Conservation (phyloP, 345 rosid species). For the Rhizophora mangle region DNA sequence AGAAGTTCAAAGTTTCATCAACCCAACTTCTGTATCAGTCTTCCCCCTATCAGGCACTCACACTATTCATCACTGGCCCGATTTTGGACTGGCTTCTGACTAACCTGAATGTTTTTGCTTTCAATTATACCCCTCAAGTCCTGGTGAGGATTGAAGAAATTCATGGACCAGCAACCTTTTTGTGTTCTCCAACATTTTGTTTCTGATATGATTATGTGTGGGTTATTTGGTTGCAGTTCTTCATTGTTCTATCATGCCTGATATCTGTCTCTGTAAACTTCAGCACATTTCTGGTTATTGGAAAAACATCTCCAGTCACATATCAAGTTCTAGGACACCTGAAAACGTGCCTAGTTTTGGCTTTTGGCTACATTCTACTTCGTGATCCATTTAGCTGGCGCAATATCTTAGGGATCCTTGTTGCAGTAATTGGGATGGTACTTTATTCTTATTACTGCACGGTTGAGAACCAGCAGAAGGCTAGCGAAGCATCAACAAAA, state of each 20-base stretch:
- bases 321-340: conserved; percentile 99
- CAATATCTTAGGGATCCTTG: conserved; percentile 83
- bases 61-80: conserved; percentile 86
- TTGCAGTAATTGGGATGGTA: conserved; percentile 94
- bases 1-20: conserved; percentile 98
- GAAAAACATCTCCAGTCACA: conserved; percentile 99
- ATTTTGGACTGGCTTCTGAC: conserved; percentile 96
- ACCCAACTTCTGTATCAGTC: conserved; percentile 99
- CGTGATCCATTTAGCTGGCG: conserved; percentile 96
- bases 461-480: conserved; percentile 76
- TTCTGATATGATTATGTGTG: conserved; percentile 13
- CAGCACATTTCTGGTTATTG: conserved; percentile 97
- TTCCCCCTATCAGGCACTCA: conserved; percentile 95
- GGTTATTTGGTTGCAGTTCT: conserved; percentile 68
- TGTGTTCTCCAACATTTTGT: not conserved
- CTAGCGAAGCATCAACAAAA: conserved; percentile 58
- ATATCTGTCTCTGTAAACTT: conserved; percentile 99
- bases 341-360: conserved; percentile 96
- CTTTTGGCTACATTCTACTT: conserved; percentile 89
- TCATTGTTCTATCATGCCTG: conserved; percentile 96
- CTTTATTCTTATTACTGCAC: conserved; percentile 86
- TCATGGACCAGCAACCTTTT: not conserved
- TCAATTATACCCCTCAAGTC: conserved; percentile 94
- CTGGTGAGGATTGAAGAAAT: conserved; percentile 57
- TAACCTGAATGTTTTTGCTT: conserved; percentile 88